Evolutionary conservation across 2,329 filamentous ascomycete species (phyloP), one percentile per base, ranked within the genome.

Genomic region (Phoma sp.): DNA sequence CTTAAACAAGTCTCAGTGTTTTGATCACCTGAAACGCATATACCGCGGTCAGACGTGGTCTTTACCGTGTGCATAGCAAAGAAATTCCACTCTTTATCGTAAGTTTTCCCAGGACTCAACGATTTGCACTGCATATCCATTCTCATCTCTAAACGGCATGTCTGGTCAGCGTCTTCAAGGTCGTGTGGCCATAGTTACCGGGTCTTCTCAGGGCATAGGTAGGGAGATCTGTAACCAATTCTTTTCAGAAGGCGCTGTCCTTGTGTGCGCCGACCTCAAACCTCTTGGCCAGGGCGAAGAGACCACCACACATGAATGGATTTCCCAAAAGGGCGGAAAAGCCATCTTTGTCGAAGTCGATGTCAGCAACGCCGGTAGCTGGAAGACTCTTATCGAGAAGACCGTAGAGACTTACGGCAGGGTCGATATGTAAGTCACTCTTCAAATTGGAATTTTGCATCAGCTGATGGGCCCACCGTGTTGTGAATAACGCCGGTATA

Each of bases 401-500:
- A 66, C 66, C 38, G 71, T 73, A 7, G 41, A 67, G 23, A 52
- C 41, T 8, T 73, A 67, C 49, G 69, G 72, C 8, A 48, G 72
- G 18, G 50, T 75, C 18, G 73, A 75, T 42, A 65, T 76, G 40
- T 66, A 58, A 13, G 59, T 73, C 11, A 10, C 7, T n/a, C 10
- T 4, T 11, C 24, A 23, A 30, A n/a, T n/a, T n/a, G 29, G 65
- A 73, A 1, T 38, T 13, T 13, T 24, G 22, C 22, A 24, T 25
- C 14, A 25, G 18, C 18, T 56, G 32, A 46, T 24, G 10, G 18
- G 7, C n/a, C 7, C 14, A 30, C 18, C 55, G 52, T 37, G 59
- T 75, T 52, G 64, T 73, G 9, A 75, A 75, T 56, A 75, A 75
- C 42, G 74, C 74, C 24, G 73, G 70, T 22, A 69, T 75, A 36